Evolutionary conservation across 2,329 filamentous ascomycete genomes (phyloP), one percentile per base, ranked within the genome.

Genomic region (Colletotrichum sidae): DNA sequence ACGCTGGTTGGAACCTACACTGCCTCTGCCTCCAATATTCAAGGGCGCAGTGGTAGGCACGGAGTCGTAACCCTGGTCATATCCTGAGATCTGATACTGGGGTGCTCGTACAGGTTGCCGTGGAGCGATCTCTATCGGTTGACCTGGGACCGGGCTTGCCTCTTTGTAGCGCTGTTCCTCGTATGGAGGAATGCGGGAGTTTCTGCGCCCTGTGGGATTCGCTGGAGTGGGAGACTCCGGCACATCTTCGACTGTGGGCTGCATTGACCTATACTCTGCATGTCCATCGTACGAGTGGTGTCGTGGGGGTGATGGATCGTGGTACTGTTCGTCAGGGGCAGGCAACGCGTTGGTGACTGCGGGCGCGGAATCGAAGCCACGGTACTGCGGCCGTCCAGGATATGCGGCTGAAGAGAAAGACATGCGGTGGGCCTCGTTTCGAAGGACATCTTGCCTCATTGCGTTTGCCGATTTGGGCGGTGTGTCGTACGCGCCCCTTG

Each of bases 241-340:
- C 6, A 84, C 86, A 68, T 91, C 88, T 72, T 91, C 89, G 6
- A 88, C 87, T 7, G 84, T 89, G 3, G 85, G 86, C 70, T 89
- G 88, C 85, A 88, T 84, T 1, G 83, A 82, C 63, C 81, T 80
- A 70, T 80, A 77, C 45, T 82, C 82, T 42, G 75, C 71, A 57
- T 83, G 84, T 35, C 75, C 72, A 66, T 89, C 85, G 61, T 85
- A 85, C 1, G 86, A 84, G 58, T 83, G 79, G 57, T 86, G 83
- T 45, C 81, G 80, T 2, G 80, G 77, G 1, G 77, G 75, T 1
- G 79, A 70, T 1, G 77, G 72, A 57, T 79, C 74, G 38, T 74
- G 70, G 8, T 55, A 53, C 2, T 60, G 54, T 2, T 76, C 72
- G 38, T 83, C 80, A 2, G 67, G 63, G 46, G 64, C 75, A 65